phyloP scores from a whole-genome alignment of 768 basidiomycete species.

The Sistotremastrum niveocremeum region DNA sequence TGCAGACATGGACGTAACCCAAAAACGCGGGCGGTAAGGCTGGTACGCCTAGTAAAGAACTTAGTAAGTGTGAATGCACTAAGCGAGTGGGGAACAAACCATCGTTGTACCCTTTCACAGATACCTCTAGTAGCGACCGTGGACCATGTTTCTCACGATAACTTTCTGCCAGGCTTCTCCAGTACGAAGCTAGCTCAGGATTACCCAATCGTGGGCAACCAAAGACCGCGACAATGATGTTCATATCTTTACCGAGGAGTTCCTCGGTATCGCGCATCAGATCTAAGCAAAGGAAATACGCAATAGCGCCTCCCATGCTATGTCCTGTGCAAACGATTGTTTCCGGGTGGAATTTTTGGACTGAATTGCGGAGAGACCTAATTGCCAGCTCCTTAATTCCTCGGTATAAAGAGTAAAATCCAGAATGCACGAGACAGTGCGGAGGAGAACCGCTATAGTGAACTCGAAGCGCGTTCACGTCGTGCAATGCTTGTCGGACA shows the following conservation, averaged over 20 bases:
- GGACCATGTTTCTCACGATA: constrained; percentile 24
- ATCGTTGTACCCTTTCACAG: constrained; percentile 43
- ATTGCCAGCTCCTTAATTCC: constrained; percentile 25
- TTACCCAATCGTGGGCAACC: constrained; percentile 41
- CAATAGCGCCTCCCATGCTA: constrained; percentile 42
- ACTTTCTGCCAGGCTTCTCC: constrained; percentile 22
- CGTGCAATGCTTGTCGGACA: constrained; percentile 30
- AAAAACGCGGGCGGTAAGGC: constrained; percentile 37
- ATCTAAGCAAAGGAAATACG: constrained; percentile 36
- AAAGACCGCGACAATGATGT: constrained; percentile 32
- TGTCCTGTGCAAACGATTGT: constrained; percentile 43
- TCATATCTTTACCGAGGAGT: constrained; percentile 16
- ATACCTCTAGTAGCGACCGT: constrained; percentile 29
- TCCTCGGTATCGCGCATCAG: constrained; percentile 21
- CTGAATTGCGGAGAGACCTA: constrained; percentile 24
- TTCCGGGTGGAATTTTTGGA: constrained; percentile 18
- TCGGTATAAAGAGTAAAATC: constrained; percentile 40
- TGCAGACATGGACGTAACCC: constrained; percentile 40
- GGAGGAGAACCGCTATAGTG: constrained; percentile 20
- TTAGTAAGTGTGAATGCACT: background rate
- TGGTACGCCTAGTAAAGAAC: constrained; percentile 31
- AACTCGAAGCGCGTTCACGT: constrained; percentile 28
- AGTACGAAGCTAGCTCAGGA: constrained; percentile 25
- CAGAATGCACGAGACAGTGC: constrained; percentile 29
- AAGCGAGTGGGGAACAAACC: constrained; percentile 18